Conservation (phyloP, 305 asterid genomes). For the Solanum hybrid region DNA sequence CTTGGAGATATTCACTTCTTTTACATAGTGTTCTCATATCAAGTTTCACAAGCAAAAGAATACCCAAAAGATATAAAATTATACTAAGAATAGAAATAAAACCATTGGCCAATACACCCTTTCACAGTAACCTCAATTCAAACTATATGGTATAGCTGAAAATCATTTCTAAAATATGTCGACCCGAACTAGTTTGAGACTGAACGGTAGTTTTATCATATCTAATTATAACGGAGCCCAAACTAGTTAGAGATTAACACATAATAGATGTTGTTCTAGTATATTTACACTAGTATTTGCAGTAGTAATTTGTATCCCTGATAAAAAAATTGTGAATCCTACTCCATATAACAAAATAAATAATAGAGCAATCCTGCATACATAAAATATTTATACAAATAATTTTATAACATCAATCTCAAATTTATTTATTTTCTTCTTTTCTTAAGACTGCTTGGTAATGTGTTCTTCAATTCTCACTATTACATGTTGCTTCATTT, state of each 20-base stretch:
- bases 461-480: not conserved
- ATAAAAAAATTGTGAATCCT: not conserved
- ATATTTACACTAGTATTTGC: not conserved
- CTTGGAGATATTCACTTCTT: not conserved
- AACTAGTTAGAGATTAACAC: not conserved
- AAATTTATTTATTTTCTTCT: not conserved
- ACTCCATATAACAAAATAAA: not conserved
- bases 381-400: not conserved
- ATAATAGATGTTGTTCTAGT: not conserved
- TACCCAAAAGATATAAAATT: not conserved
- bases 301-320: not conserved
- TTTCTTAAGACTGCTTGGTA: not conserved
- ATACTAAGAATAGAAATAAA: not conserved
- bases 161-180: not conserved
- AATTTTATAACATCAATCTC: not conserved
- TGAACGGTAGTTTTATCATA: not conserved
- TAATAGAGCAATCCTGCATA: not conserved
- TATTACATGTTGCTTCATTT: not conserved
- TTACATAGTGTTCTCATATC: not conserved
- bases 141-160: not conserved
- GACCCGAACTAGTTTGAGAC: not conserved
- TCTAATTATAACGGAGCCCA: not conserved
- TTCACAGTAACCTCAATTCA: not conserved
- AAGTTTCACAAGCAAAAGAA: not conserved
- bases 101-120: not conserved